Evolutionary conservation across 768 basidiomycete genomes (phyloP).

Genomic region (Boletus barrowsii): DNA sequence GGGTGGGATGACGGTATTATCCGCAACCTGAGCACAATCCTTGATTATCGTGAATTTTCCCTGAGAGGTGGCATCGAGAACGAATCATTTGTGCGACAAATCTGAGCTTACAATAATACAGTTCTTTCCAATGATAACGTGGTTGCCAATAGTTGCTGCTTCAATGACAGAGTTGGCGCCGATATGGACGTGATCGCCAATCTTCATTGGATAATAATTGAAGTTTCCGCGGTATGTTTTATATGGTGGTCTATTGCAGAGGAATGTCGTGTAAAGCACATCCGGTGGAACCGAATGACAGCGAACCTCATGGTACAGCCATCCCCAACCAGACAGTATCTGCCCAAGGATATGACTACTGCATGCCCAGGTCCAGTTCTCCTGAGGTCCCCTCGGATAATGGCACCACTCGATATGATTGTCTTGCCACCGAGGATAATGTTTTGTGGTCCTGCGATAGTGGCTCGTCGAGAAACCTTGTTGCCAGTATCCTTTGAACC

Average conservation of each 20-base stretch:
- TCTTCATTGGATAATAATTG: slow-evolving; percentile 98
- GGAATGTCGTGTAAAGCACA: not conserved
- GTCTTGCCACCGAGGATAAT: slow-evolving; percentile 98
- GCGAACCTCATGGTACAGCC: slow-evolving; percentile 81
- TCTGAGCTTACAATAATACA: slow-evolving; percentile 77
- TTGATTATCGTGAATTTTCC: slow-evolving; percentile 97
- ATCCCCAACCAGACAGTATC: slow-evolving; percentile 91
- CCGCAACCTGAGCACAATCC: slow-evolving; percentile 87
- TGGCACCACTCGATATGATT: slow-evolving; percentile 85
- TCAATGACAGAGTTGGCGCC: slow-evolving; percentile 88
- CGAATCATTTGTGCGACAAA: not conserved
- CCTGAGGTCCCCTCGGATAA: slow-evolving; percentile 91
- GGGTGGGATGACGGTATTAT: slow-evolving; percentile 85
- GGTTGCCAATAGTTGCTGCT: slow-evolving; percentile 91
- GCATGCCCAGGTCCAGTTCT: slow-evolving; percentile 89
- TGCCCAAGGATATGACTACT: slow-evolving; percentile 88
- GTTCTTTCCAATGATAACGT: slow-evolving; percentile 93
- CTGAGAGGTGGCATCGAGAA: slow-evolving; percentile 37
- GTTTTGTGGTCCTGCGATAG: slow-evolving; percentile 91
- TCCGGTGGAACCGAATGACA: not conserved
- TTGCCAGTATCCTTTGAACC: slow-evolving; percentile 82
- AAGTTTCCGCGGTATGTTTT: slow-evolving; percentile 88
- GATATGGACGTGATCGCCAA: slow-evolving; percentile 93
- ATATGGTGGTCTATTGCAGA: slow-evolving; percentile 64
- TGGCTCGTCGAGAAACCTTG: slow-evolving; percentile 90